Base-by-base conservation (phyloP, 1,139 yeast genomes). In the Geotrichum aggregatum region DNA sequence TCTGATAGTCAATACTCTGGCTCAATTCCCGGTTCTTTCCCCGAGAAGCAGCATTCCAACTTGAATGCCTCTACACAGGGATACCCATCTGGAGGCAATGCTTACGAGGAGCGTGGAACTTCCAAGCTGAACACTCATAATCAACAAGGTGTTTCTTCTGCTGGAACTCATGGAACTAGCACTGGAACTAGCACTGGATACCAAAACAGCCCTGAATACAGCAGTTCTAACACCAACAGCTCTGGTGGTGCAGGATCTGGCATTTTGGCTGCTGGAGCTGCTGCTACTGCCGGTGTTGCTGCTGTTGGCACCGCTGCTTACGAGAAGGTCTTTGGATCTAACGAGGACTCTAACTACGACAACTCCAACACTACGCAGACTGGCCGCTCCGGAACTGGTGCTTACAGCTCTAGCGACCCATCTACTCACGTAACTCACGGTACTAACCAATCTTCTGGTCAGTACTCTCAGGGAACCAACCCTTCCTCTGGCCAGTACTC, bases 201-300 rank as follows among this genome's bases (percentile, higher is more conserved):
- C 30, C 49, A 30, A n/a, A n/a, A n/a, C n/a, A n/a, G n/a, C n/a
- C n/a, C n/a, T n/a, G n/a, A n/a, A n/a, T n/a, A n/a, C n/a, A n/a
- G n/a, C n/a, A n/a, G n/a, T n/a, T n/a, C n/a, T n/a, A n/a, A n/a
- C n/a, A n/a, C n/a, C n/a, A n/a, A n/a, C n/a, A n/a, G n/a, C n/a
- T n/a, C n/a, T n/a, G n/a, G n/a, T n/a, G n/a, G n/a, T n/a, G n/a
- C n/a, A n/a, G n/a, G n/a, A n/a, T n/a, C n/a, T n/a, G n/a, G n/a
- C n/a, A n/a, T n/a, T n/a, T n/a, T n/a, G n/a, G n/a, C n/a, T n/a
- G n/a, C n/a, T n/a, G 55, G 44, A 16, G 49, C 46, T 18, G 50
- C 39, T 30, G 54, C 28, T 19, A 46, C 50, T 31, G 52, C 54
- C 26, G 54, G 54, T 21, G n/a, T n/a, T n/a, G n/a, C n/a, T n/a